Evolutionary conservation across 108 stramenopile genomes (phyloP).

Genomic region (Fragilaria crotonensis): DNA sequence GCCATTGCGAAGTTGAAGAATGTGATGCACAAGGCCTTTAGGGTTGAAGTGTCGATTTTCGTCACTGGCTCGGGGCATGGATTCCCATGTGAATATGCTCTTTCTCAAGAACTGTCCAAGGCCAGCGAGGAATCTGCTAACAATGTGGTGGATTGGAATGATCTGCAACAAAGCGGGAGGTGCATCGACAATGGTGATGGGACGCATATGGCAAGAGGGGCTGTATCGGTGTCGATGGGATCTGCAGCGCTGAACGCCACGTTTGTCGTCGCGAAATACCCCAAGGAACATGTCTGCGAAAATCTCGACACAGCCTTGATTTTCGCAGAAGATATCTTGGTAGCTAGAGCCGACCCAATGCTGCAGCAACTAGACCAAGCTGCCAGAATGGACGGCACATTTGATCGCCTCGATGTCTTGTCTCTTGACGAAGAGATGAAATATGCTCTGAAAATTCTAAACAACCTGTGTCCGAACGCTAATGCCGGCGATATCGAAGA

Average conservation of each 20-base stretch:
- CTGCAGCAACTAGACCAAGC: conserved; percentile 3
- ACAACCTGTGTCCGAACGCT: not conserved
- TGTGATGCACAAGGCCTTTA: conserved; percentile 28
- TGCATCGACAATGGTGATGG: not conserved
- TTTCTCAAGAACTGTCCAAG: conserved; percentile 28
- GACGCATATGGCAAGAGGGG: not conserved
- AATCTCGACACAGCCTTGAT: conserved; percentile 52
- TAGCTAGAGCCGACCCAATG: conserved; percentile 28
- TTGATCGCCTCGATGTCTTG: not conserved
- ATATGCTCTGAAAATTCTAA: not conserved
- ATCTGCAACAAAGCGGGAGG: not conserved
- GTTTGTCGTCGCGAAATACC: conserved; percentile 9
- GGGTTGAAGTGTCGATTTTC: conserved; percentile 41
- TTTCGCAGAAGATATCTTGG: conserved; percentile 59
- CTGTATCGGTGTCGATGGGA: not conserved
- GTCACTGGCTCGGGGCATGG: conserved; percentile 56
- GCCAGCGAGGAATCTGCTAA: not conserved
- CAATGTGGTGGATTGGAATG: not conserved
- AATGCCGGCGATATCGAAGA: conserved; percentile 3
- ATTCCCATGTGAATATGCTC: conserved; percentile 45
- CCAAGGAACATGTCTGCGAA: conserved; percentile 34
- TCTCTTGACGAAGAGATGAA: conserved; percentile 21
- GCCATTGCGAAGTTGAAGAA: conserved; percentile 55
- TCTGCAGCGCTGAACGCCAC: not conserved
- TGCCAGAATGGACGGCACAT: not conserved